A percentile compares a stretch with the other conserved stretches of the same genome.
These are phyloP conservation scores for Aspergillus novoparasiticus DNA, from an alignment of 2,329 filamentous ascomycete genomes.

Conservation along the genomic window DNA sequence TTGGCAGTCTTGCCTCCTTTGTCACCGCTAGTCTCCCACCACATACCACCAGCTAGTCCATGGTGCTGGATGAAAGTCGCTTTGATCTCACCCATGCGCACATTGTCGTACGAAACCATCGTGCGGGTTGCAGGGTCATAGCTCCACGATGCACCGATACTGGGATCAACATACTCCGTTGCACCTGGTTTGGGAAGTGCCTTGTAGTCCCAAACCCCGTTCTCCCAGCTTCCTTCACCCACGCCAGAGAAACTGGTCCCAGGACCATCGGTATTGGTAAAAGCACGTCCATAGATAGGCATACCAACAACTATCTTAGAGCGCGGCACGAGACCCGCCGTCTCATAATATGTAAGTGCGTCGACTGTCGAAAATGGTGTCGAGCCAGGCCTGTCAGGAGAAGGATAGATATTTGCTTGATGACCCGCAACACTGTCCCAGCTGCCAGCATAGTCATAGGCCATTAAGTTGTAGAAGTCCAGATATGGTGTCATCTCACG, in stretches of 20 bases:
- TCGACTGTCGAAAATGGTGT: conserved; percentile 78
- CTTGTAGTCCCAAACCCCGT: conserved; percentile 87
- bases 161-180: conserved; percentile 64
- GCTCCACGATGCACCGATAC: conserved; percentile 73
- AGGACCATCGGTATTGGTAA: conserved; percentile 75
- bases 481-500: conserved; percentile 50
- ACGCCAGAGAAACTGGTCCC: conserved; percentile 72
- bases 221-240: conserved; percentile 77
- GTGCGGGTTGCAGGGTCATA: conserved; percentile 65
- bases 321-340: conserved; percentile 60
- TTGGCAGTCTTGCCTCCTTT: conserved; percentile 54
- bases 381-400: conserved; percentile 57
- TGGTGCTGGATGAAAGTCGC: conserved; percentile 67
- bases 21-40: conserved; percentile 90
- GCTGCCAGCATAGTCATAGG: conserved; percentile 81
- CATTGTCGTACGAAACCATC: conserved; percentile 73
- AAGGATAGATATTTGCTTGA: conserved; percentile 76
- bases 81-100: conserved; percentile 67
- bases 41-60: conserved; percentile 86
- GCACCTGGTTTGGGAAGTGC: conserved; percentile 71
- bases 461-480: conserved; percentile 68
- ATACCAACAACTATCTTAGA: conserved; percentile 87
- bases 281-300: conserved; percentile 91
- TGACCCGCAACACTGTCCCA: conserved; percentile 77
- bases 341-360: conserved; percentile 72